These are phyloP conservation scores for Pisolithus sp. DNA, from an alignment of 768 basidiomycete species.

Conservation along the genomic window DNA sequence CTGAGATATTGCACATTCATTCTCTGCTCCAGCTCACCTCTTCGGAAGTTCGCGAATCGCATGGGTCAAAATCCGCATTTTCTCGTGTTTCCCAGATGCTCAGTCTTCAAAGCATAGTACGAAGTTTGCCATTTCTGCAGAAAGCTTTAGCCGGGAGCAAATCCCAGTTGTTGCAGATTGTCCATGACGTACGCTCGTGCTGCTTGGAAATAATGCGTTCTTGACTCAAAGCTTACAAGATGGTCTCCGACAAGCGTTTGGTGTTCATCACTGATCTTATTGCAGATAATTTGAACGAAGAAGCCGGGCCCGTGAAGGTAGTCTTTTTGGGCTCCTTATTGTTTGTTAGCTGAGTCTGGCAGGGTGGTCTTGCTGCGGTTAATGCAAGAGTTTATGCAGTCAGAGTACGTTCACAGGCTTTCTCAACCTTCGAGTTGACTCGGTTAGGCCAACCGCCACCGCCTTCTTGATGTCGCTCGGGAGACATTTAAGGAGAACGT, in stretches of 20 bases:
- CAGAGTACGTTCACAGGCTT: slow-evolving; percentile 34
- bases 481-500: slow-evolving; percentile 94
- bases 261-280: slow-evolving; percentile 56
- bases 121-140: slow-evolving; percentile 55
- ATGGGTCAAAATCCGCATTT: slow-evolving; percentile 57
- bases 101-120: slow-evolving; percentile 65
- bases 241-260: slow-evolving; percentile 71
- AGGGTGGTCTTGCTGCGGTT: slow-evolving; percentile 69
- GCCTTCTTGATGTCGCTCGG: slow-evolving; percentile 87
- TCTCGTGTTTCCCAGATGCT: slow-evolving; percentile 75
- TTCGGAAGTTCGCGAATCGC: slow-evolving; percentile 50
- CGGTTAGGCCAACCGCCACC: slow-evolving; percentile 64
- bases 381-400: slow-evolving; percentile 89
- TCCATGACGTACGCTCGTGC: slow-evolving; percentile 45
- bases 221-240: slow-evolving; percentile 32
- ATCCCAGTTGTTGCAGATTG: slow-evolving; percentile 55
- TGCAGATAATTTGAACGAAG: slow-evolving; percentile 66
- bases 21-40: slow-evolving; percentile 51
- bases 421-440: neutral
- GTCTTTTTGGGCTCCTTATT: neutral
- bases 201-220: neutral
- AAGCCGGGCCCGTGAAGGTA: slow-evolving; percentile 57
- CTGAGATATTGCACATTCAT: neutral
- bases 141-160: slow-evolving; percentile 53
- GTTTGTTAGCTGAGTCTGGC: neutral